phyloP scores from a whole-genome alignment of 345 rosid genomes.

The Gynandropsis gynandra region DNA sequence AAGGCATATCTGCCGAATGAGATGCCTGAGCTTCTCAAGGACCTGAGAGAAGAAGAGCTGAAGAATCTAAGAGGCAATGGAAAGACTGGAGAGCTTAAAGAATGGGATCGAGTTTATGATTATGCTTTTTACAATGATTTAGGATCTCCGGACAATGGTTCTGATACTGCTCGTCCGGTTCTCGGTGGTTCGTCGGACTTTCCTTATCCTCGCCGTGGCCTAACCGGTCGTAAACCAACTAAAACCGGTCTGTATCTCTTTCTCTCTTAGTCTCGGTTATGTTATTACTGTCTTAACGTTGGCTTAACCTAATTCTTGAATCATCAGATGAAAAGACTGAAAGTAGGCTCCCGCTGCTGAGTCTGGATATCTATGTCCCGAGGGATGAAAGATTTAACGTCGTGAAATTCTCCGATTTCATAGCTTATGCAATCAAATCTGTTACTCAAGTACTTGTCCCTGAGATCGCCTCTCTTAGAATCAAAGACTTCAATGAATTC shows the following conservation, averaged over 20 bases:
- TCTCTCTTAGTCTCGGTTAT: neutral
- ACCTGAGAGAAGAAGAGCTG: constrained; percentile 65
- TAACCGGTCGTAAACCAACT: constrained; percentile 67
- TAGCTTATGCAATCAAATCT: constrained; percentile 74
- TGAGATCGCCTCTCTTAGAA: constrained; percentile 53
- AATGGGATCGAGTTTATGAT: constrained; percentile 95
- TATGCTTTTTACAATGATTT: constrained; percentile 82
- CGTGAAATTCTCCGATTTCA: constrained; percentile 76
- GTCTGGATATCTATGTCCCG: constrained; percentile 74
- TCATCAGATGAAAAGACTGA: constrained; percentile 50
- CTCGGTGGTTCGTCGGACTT: constrained; percentile 59
- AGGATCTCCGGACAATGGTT: constrained; percentile 69
- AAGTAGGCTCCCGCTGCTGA: constrained; percentile 65
- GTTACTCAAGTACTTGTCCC: constrained; percentile 57
- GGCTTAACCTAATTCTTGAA: neutral
- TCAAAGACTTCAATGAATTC: constrained; percentile 78
- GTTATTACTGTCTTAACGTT: too few relatives aligned
- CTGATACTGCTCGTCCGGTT: constrained; percentile 44
- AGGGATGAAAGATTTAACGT: constrained; percentile 78
- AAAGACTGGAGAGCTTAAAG: constrained; percentile 42
- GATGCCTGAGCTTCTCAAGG: constrained; percentile 60
- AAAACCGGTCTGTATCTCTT: constrained; percentile 43
- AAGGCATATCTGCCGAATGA: constrained; percentile 82
- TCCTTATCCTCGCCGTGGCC: constrained; percentile 90
- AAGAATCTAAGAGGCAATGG: constrained; percentile 58